phyloP scores from a whole-genome alignment of 139 green algal genomes.

The Chlamydomonas schloesseri region DNA sequence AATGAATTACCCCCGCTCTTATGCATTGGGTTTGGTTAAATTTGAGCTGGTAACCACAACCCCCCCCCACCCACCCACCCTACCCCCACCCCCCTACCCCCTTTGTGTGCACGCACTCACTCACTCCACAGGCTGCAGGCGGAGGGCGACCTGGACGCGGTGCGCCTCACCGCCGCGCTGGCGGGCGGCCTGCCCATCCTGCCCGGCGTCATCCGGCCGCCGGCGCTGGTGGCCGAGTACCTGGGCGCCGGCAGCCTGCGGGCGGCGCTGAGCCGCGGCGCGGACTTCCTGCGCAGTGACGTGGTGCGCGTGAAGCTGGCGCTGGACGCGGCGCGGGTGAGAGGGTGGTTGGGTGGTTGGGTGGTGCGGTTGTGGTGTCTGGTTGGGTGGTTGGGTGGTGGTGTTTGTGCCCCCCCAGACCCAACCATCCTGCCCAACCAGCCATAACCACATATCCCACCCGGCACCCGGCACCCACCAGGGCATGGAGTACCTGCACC shows the following conservation, averaged over 20 bases:
- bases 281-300: constrained; percentile 54
- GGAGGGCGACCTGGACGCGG: constrained; percentile 38
- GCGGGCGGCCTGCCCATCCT: constrained; percentile 15
- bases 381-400: too few relatives aligned
- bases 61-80: too few relatives aligned
- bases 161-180: constrained; percentile 41
- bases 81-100: too few relatives aligned
- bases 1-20: too few relatives aligned
- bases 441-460: too few relatives aligned
- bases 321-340: constrained; percentile 58
- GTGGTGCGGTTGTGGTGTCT: too few relatives aligned
- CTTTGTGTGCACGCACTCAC: too few relatives aligned
- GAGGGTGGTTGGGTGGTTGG: not conserved
- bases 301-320: constrained; percentile 59
- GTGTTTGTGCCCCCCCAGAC: too few relatives aligned
- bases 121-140: constrained; percentile 15
- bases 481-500: constrained; percentile 85
- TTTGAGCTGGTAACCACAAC: not conserved
- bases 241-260: constrained; percentile 75
- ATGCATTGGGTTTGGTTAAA: too few relatives aligned
- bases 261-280: constrained; percentile 63
- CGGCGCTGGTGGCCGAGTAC: constrained; percentile 82
- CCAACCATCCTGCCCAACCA: not conserved
- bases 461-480: constrained; percentile 6
- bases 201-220: constrained; percentile 67